Conservation (phyloP, 1,284 basidiomycete genomes). For the Austroboletus olivaceoglutinosus region DNA sequence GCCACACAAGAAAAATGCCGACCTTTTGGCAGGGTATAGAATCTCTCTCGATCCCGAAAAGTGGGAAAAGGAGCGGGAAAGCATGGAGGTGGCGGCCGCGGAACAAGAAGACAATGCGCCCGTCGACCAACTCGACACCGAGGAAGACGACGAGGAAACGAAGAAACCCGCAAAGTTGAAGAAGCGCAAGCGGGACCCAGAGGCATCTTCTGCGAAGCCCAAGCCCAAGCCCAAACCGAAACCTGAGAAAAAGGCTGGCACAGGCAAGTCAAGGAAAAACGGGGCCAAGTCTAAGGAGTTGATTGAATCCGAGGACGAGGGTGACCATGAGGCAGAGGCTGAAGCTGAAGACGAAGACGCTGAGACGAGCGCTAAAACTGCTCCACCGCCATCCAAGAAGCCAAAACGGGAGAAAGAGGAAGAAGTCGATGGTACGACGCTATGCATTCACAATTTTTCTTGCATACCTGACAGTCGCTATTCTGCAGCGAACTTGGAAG, state of each 20-base stretch:
- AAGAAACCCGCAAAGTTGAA: slow-evolving; percentile 53
- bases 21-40: slow-evolving; percentile 79
- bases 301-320: slow-evolving; percentile 69
- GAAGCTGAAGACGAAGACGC: slow-evolving; percentile 50
- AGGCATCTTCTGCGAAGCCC: slow-evolving; percentile 41
- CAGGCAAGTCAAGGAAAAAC: slow-evolving; percentile 51
- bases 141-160: slow-evolving; percentile 43
- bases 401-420: slow-evolving; percentile 64
- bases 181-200: slow-evolving; percentile 61
- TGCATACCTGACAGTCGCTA: slow-evolving; percentile 11
- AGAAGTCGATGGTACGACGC: slow-evolving; percentile 48
- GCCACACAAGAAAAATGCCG: slow-evolving; percentile 70
- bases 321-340: slow-evolving; percentile 41
- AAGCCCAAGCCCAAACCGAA: slow-evolving; percentile 38
- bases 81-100: slow-evolving; percentile 41
- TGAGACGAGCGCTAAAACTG: slow-evolving; percentile 54
- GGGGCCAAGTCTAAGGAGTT: slow-evolving; percentile 60
- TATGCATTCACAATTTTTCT: slow-evolving; percentile 3
- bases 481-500: slow-evolving; percentile 43
- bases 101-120: slow-evolving; percentile 64
- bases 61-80: slow-evolving; percentile 68
- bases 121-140: slow-evolving; percentile 67
- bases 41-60: slow-evolving; percentile 77
- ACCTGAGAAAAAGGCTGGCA: slow-evolving; percentile 38
- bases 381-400: slow-evolving; percentile 66